Conservation (phyloP, 1,139 yeast species). For the Debaryomycetaceae sp. region DNA sequence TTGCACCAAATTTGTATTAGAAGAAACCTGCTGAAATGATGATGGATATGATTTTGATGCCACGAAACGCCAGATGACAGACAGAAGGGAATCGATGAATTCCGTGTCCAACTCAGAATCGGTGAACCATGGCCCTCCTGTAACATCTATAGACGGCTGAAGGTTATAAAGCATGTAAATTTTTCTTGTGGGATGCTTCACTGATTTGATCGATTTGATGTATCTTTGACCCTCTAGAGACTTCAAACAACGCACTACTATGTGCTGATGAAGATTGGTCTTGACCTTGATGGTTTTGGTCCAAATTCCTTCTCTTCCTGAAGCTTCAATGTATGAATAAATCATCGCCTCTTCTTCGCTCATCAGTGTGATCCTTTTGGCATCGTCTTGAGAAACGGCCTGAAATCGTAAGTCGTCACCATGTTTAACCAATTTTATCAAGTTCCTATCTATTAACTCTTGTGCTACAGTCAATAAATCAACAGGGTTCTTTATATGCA, state of each 20-base stretch:
- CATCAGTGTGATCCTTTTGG: constrained; percentile 72
- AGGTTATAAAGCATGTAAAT: constrained; percentile 91
- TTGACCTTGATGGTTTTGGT: constrained; percentile 88
- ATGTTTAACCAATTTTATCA: constrained; percentile 64
- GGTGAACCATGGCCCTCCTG: constrained; percentile 99
- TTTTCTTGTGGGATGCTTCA: constrained; percentile 93
- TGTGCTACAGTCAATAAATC: constrained; percentile 63
- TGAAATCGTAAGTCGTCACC: constrained; percentile 70
- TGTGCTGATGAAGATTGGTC: constrained; percentile 90
- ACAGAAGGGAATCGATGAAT: constrained; percentile 78
- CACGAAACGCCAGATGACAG: constrained; percentile 85
- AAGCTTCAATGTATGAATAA: constrained; percentile 85
- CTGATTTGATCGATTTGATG: constrained; percentile 88
- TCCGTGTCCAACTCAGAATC: constrained; percentile 94
- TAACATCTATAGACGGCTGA: constrained; percentile 91
- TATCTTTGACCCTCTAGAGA: constrained; percentile 77
- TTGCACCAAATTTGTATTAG: constrained; percentile 24
- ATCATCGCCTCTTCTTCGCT: constrained; percentile 86
- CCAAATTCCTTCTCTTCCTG: constrained; percentile 97
- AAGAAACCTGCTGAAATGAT: constrained; percentile 47
- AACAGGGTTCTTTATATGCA: constrained; percentile 29
- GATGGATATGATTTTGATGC: constrained; percentile 74
- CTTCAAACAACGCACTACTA: constrained; percentile 82
- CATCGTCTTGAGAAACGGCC: constrained; percentile 65
- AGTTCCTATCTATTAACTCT: constrained; percentile 59